Evolutionary conservation across 148 eudicot species (phyloP), one percentile per base, ranked within the genome.

Genomic region (Vaccinium darrowii): DNA sequence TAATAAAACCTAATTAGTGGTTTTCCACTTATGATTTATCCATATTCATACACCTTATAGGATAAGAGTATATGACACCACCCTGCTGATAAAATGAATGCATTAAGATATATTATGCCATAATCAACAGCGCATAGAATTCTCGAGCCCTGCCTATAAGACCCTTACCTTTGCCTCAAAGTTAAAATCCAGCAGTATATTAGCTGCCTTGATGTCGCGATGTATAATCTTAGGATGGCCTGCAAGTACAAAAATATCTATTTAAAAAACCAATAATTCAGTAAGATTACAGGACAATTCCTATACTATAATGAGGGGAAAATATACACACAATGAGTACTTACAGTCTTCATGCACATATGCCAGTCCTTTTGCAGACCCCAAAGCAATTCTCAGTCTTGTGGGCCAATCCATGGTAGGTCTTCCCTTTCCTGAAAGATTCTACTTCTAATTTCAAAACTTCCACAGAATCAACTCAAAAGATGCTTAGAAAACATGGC

Each of bases 191-290:
- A 96, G 49, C 73, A 96, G 95, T 84, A 96, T 96, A 89, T 96
- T 96, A 47, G 98, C 86, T n/a, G 95, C 92, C 89, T 96, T 97
- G 76, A 97, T 97, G 86, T 97, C 98, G 71, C 98, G 90, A 79
- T 97, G 99, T 82, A 97, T 93, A 76, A 97, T 95, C 88, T 97
- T 97, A 39, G 98, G 99, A 91, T 97, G 95, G 84, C 98, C 98
- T 95, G 88, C 84, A 85, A 47, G 69, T 25, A 86, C 30, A 82
- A 56, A 43, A 54, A n/a, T 69, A 56, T 84, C 87, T 79, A 74
- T 62, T 77, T n/a, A 47, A 67, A 81, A 75, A 65, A n/a, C 3
- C 65, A 63, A 21, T 18, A 15, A 50, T 69, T 33, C 19, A 0
- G n/a, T 54, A 54, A 18, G 0, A 58, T 58, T 4, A 1, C 4